phyloP scores from a whole-genome alignment of 2,329 filamentous ascomycete species.

The Lachnellula arida region DNA sequence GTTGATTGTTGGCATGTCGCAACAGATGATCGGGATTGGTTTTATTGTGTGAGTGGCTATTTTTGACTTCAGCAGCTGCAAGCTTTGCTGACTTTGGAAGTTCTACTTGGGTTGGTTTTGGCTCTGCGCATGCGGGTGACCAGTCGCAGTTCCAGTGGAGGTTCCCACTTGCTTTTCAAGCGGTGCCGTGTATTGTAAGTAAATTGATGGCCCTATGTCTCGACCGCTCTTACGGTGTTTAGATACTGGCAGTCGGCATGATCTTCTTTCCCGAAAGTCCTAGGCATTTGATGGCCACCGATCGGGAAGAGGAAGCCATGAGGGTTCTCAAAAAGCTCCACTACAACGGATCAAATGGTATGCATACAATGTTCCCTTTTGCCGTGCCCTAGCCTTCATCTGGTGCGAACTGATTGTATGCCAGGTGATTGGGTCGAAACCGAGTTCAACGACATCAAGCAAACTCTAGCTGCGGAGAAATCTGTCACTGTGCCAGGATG shows the following conservation, averaged over 20 bases:
- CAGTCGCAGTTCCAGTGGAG: slow-evolving; percentile 24
- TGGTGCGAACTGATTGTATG: slow-evolving; percentile 34
- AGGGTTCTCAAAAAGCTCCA: slow-evolving; percentile 65
- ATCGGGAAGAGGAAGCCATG: slow-evolving; percentile 59
- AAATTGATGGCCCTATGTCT: slow-evolving; percentile 19
- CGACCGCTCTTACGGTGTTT: slow-evolving; percentile 21
- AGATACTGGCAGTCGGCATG: slow-evolving; percentile 56
- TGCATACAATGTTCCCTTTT: slow-evolving; percentile 36
- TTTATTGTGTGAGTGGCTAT: slow-evolving; percentile 31
- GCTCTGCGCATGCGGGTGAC: slow-evolving; percentile 25
- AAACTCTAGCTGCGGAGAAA: slow-evolving; percentile 56
- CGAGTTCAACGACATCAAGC: slow-evolving; percentile 56
- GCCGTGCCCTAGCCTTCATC: slow-evolving; percentile 37
- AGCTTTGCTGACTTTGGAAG: slow-evolving; percentile 38
- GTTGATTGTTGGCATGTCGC: slow-evolving; percentile 56
- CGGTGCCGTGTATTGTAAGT: slow-evolving; percentile 58
- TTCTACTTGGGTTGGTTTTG: slow-evolving; percentile 56
- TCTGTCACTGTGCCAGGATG: slow-evolving; percentile 49
- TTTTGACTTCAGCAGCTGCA: background rate
- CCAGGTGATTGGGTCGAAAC: slow-evolving; percentile 54
- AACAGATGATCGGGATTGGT: slow-evolving; percentile 62
- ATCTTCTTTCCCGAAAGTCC: slow-evolving; percentile 67
- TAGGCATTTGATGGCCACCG: slow-evolving; percentile 71
- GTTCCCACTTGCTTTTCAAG: slow-evolving; percentile 46
- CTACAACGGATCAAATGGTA: slow-evolving; percentile 55